Base-by-base conservation (phyloP, 805 yeast species). In the Ogataea thermomethanolica region DNA sequence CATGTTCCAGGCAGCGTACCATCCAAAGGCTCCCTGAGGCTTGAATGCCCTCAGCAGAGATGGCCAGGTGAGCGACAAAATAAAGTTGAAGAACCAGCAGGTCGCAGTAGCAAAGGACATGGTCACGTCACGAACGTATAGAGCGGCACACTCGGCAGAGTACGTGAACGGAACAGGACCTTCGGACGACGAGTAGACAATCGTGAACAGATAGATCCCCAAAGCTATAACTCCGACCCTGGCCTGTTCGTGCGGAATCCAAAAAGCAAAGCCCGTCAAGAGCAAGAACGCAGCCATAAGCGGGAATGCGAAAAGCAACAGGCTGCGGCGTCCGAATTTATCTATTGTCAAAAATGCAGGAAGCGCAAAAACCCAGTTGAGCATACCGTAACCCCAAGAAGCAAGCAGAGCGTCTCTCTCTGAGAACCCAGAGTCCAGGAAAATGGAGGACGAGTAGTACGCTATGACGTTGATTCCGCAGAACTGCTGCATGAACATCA, bases 141-240 rank as follows among this genome's bases (percentile, higher is more conserved):
- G 69, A 45, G 91, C 87, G 67, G 83, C 76, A 53, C 83, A 84
- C 62, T 87, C 95, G 8, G 95, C 95, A 17, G 89, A 81, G 57
- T 87, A 84, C 2, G 93, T 83, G 66, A 87, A 87, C 3, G 95
- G 95, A 32, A 87, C 93, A 10, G 93, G 95, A 31, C 95, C 95
- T 60, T 84, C 87, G 40, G 95, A 91, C 3, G 85, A 78, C 0
- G 95, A 84, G 64, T 87, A 87, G 41, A 83, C 81, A 30, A 78
- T 72, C 0, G 87, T 69, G 62, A 75, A 86, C 23, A 87, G 56
- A 58, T 87, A 87, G 43, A 87, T 80, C 50, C 93, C 95, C 45
- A 78, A 66, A 5, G 83, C 69, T 41, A 85, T 79, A 39, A 82
- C 71, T 3, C 80, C 96, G 44, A 82, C 62, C 53, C 85, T 72